Conservation (phyloP, 108 stramenopile species). For the Discostella pseudostelligera region DNA sequence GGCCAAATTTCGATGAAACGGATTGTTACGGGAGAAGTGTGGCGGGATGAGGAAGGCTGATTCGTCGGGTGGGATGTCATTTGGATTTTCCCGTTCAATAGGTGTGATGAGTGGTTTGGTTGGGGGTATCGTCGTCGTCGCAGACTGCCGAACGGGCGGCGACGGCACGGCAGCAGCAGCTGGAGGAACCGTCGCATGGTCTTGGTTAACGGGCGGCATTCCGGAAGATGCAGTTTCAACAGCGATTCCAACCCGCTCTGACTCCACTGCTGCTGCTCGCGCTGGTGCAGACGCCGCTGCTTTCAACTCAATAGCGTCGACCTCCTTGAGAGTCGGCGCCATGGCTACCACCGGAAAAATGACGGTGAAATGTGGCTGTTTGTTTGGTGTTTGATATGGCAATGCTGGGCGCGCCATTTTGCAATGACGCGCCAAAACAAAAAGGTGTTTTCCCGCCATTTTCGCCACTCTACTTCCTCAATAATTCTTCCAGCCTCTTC, state of each 20-base stretch:
- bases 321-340: conserved; percentile 9
- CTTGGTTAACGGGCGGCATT: background rate
- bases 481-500: too few species aligned
- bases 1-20: conserved; percentile 27
- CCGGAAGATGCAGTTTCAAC: background rate
- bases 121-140: background rate
- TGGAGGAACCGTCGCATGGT: background rate
- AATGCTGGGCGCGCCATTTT: too few species aligned
- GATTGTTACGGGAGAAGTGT: conserved; percentile 14
- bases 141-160: background rate
- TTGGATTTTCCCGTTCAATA: background rate
- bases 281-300: background rate
- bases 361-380: too few species aligned
- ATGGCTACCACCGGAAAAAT: background rate
- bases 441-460: too few species aligned
- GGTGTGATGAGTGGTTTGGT: conserved; percentile 2
- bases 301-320: background rate
- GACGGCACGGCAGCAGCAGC: background rate
- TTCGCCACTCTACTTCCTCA: too few species aligned
- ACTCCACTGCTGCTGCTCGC: background rate
- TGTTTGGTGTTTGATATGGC: too few species aligned
- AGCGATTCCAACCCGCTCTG: background rate
- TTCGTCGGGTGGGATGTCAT: conserved; percentile 22
- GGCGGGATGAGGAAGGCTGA: conserved; percentile 19
- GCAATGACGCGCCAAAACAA: too few species aligned